Evolutionary conservation across 73 alveolate species (phyloP).

Genomic region (Durusdinium trenchii): DNA sequence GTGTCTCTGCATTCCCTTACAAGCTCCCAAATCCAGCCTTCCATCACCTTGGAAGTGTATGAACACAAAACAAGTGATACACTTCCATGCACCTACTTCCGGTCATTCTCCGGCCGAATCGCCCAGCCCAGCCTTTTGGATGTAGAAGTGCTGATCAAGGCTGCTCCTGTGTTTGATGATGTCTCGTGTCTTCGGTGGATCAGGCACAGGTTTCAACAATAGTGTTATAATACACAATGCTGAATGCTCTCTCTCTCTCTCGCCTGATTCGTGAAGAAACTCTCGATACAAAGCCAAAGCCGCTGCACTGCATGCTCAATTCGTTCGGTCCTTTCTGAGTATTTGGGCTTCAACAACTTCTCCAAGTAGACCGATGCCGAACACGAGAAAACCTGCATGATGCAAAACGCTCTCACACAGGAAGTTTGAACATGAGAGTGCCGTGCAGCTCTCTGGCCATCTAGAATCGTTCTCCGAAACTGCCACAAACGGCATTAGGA

Average conservation of each 20-base stretch:
- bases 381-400: constrained; percentile 47
- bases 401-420: no score
- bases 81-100: not conserved
- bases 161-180: not conserved
- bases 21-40: not conserved
- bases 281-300: no score
- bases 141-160: constrained; percentile 68
- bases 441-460: no score
- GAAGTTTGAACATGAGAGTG: no score
- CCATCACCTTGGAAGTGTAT: no score
- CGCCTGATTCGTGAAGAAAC: no score
- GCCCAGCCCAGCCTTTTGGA: constrained; percentile 29
- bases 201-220: not conserved
- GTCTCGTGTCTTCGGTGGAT: not conserved
- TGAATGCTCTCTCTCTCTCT: not conserved
- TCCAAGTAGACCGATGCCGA: constrained; percentile 69
- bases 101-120: no score
- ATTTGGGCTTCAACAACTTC: constrained; percentile 76
- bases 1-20: not conserved
- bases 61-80: not conserved
- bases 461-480: no score
- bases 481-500: no score
- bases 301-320: not conserved
- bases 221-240: not conserved
- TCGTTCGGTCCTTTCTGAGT: not conserved